phyloP scores from a whole-genome alignment of 306 rosid genomes.

The Dalbergia cochinchinensis region DNA sequence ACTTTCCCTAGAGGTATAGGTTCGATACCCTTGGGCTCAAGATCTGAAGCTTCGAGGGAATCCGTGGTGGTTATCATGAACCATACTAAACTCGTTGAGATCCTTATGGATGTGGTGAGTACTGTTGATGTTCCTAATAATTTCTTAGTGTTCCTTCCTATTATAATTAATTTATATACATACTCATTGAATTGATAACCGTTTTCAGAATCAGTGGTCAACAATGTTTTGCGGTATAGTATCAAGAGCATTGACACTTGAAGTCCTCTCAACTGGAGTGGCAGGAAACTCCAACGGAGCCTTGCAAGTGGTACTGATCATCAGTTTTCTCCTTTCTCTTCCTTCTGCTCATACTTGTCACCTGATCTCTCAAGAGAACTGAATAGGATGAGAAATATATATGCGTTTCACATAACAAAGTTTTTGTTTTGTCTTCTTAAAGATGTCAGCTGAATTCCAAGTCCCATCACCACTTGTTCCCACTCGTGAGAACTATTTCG shows the following conservation, averaged over 20 bases:
- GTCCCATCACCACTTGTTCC: constrained; percentile 91
- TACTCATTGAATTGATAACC: not conserved
- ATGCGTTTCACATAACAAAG: not conserved
- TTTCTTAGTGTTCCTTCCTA: not conserved
- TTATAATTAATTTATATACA: not conserved
- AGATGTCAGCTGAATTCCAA: constrained; percentile 80
- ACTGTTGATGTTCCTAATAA: not conserved
- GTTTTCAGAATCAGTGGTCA: constrained; percentile 83
- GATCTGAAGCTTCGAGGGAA: constrained; percentile 84
- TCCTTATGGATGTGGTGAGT: constrained; percentile 90
- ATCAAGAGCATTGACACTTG: constrained; percentile 86
- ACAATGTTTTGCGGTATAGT: constrained; percentile 79
- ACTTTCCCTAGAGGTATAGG: constrained; percentile 75
- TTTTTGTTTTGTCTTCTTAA: no score
- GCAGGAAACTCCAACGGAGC: constrained; percentile 96
- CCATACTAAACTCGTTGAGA: constrained; percentile 77
- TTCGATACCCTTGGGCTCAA: constrained; percentile 73
- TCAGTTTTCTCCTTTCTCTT: not conserved
- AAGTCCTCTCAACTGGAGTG: constrained; percentile 91
- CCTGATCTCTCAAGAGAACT: no score
- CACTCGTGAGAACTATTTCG: constrained; percentile 82
- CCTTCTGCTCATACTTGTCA: not conserved
- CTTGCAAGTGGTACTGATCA: constrained; percentile 78
- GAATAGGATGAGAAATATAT: not conserved
- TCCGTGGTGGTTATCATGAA: constrained; percentile 78